These are phyloP conservation scores for Saccharomycopsis babjevae DNA, from an alignment of 805 yeast genomes.

Conservation along the genomic window DNA sequence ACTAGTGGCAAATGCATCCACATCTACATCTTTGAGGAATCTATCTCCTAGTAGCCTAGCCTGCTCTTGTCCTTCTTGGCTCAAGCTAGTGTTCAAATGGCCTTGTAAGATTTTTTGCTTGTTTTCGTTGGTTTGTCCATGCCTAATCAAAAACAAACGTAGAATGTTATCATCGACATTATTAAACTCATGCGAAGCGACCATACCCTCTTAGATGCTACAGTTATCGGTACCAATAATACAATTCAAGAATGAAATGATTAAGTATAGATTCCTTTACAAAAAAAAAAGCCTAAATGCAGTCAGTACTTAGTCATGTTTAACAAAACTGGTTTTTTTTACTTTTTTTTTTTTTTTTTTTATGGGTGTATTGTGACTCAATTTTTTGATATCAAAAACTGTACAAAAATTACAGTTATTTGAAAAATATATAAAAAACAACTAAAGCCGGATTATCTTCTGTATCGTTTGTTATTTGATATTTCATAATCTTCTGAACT, in stretches of 20 bases:
- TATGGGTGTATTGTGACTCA: no score
- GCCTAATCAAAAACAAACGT: constrained; percentile 59
- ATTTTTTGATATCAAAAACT: no score
- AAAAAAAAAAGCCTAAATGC: no score
- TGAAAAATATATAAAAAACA: no score
- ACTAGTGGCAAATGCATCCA: constrained; percentile 31
- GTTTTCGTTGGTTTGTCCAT: constrained; percentile 78
- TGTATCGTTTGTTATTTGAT: background rate
- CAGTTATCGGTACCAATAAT: no score
- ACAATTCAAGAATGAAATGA: no score
- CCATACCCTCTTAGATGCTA: background rate
- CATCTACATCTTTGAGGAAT: constrained; percentile 23
- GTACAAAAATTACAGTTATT: no score
- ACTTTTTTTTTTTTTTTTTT: no score
- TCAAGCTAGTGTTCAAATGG: constrained; percentile 53
- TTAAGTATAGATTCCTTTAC: no score
- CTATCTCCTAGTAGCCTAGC: constrained; percentile 44
- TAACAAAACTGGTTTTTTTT: no score
- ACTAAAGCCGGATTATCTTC: background rate
- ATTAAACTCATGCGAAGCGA: background rate
- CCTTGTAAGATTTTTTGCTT: constrained; percentile 66
- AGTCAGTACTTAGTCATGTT: no score
- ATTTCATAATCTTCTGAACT: background rate
- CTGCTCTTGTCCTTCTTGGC: constrained; percentile 51
- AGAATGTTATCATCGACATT: constrained; percentile 27